These are phyloP conservation scores for Favolaschia claudopus DNA, from an alignment of 768 basidiomycete genomes.

Conservation along the genomic window DNA sequence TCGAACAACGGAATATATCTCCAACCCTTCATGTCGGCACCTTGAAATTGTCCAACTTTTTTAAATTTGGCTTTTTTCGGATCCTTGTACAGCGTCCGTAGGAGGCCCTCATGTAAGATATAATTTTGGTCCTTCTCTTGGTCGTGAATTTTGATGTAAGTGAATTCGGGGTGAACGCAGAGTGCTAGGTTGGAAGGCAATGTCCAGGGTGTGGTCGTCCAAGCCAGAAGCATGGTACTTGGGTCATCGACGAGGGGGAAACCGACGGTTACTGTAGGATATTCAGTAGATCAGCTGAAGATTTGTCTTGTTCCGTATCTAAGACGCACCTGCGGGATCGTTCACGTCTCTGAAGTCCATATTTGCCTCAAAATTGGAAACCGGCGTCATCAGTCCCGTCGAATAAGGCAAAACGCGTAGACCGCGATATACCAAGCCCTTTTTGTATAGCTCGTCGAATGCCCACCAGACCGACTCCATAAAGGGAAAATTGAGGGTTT, in stretches of 20 bases:
- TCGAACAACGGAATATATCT: slow-evolving; percentile 94
- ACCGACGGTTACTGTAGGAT: slow-evolving; percentile 77
- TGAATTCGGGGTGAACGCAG: slow-evolving; percentile 96
- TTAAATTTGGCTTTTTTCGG: slow-evolving; percentile 97
- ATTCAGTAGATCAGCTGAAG: background rate
- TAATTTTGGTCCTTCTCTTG: slow-evolving; percentile 85
- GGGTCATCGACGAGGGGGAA: slow-evolving; percentile 96
- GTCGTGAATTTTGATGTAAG: slow-evolving; percentile 97
- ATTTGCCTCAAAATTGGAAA: slow-evolving; percentile 98
- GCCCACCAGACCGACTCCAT: slow-evolving; percentile 99
- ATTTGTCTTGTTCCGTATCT: background rate
- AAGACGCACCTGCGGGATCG: slow-evolving; percentile 83
- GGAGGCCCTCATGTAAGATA: slow-evolving; percentile 88
- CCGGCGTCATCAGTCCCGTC: slow-evolving; percentile 92
- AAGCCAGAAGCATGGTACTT: slow-evolving; percentile 87
- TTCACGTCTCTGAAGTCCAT: slow-evolving; percentile 90
- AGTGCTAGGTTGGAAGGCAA: slow-evolving; percentile 94
- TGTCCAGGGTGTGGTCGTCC: slow-evolving; percentile 99
- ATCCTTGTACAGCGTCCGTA: slow-evolving; percentile 92
- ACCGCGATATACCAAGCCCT: slow-evolving; percentile 91
- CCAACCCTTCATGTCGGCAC: slow-evolving; percentile 95
- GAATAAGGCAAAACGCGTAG: slow-evolving; percentile 98
- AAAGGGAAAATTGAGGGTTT: slow-evolving; percentile 90
- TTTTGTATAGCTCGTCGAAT: slow-evolving; percentile 92
- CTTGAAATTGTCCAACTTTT: slow-evolving; percentile 87